Evolutionary conservation across 805 yeast species (phyloP), one percentile per base, ranked within the genome.

Genomic region (Spathaspora arborariae): DNA sequence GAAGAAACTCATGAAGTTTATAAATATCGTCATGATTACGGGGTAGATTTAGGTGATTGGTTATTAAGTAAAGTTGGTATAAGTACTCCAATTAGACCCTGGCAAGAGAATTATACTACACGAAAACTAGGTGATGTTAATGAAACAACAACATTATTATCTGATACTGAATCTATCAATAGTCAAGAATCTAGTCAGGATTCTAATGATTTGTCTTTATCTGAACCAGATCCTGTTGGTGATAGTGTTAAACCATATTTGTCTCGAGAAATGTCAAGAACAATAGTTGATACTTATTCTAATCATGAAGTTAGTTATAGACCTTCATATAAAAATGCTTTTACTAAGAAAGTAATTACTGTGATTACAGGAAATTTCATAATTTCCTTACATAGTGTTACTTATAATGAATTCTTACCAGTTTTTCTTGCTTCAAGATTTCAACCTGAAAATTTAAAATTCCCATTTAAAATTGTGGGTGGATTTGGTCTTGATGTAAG

Each of bases 391-490:
- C 73, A 69, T 51, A 51, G 54, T 20, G 55, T 66, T 19, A 56
- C 65, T 6, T 68, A 63, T 53, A 56, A 50, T 44, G 74, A 69
- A 48, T 69, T 69, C 45, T 53, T 68, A 30, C 74, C 74, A 1
- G 68, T 68, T 15, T 63, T 67, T 41, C 52, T 69, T 18, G 74
- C 73, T 1, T 56, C 68, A 2, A 51, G 59, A 19, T 56, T 65
- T 48, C 56, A 55, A 41, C 55, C 48, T 1, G 62, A 61, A 8
- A 48, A 53, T 20, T 52, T 68, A 35, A 41, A 54, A 26, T 69
- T 68, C 49, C 74, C 74, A 1, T 64, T 65, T 50, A 47, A 43
- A n/a, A 65, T 69, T 24, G 58, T 49, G 6, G 74, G 74, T 11
- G 73, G 74, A 0, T 64, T 68, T 48, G 73, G 72, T 11, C 53